Evolutionary conservation across 345 rosid genomes (phyloP), one percentile per base, ranked within the genome.

Genomic region (Camelina neglecta): DNA sequence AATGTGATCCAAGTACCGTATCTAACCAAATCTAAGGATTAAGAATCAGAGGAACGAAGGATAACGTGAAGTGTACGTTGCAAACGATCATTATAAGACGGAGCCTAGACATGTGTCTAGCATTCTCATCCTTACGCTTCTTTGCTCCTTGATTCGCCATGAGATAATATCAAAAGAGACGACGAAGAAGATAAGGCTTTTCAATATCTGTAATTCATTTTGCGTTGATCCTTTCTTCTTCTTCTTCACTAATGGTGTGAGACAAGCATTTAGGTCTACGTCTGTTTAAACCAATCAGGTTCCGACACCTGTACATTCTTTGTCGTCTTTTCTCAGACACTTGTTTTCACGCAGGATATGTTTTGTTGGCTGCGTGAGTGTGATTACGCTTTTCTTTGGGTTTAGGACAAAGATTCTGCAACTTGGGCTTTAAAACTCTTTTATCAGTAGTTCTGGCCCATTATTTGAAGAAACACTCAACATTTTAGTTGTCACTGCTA

Each of bases 71-170:
- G 60, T 49, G 5, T 84, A 89, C 94, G 67, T 91, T 91, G 86
- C 84, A 88, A 61, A 86, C 89, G 77, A 93, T 81, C 75, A 93
- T 86, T 78, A 89, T 72, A 55, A 76, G 83, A 55, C 83, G 88
- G 51, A 91, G 86, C 50, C 76, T 87, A 35, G 86, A 66, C 88
- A 91, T 93, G 82, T 86, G 98, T 71, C 93, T 90, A 33, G 87
- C 53, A 75, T 91, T 90, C 85, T 87, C 96, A 55, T 92, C 97
- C 84, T 83, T 92, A 0, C 93, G 92, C 85, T 92, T 90, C 88
- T 94, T 92, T 65, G 96, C 96, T 59, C 97, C 95, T 80, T 94
- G 93, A 86, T 93, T 93, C 69, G 94, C 98, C 96, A 91, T 59
- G 13, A 58, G 23, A 58, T 24, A 16, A 33, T 8, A 55, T 26